Base-by-base conservation (phyloP, 1,139 yeast species). In the Saccharomyces hybrid region DNA sequence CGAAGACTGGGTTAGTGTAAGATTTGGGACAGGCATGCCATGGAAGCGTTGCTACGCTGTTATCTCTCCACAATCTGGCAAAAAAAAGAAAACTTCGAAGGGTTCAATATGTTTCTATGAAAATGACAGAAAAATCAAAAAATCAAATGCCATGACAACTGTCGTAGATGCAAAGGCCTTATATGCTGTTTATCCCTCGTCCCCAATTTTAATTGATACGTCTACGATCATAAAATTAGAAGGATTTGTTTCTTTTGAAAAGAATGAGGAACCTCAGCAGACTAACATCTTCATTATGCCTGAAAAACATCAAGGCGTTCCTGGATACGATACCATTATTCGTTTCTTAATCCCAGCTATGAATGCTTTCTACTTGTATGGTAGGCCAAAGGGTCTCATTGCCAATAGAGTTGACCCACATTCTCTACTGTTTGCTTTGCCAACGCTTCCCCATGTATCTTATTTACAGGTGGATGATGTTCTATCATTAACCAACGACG, bases 11-110 rank as follows among this genome's bases (percentile, higher is more conserved):
- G 90, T 87, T 46, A 81, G 91, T 70, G 95, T 93, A 27, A 78
- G 98, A 61, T 91, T 91, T 70, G 98, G 98, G n/a, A 81, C 95
- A 20, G 98, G 99, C 34, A 89, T 89, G 96, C 97, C 97, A 1
- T 93, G 97, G 97, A 87, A 86, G 66, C 79, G 96, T 59, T 91
- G 97, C 68, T 93, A 80, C 75, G 93, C 96, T 0, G 96, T 90
- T 13, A 81, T 91, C 54, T 89, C 90, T 58, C 97, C 96, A 8
- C 73, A 72, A 8, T 73, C 66, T 71, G 78, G 59, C 64, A 73
- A 32, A 75, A 84, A 38, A 85, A 61, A 62, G 50, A 59, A 90
- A 66, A 70, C 55, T 52, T 64, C 67, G 58, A 59, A 74, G 72
- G 78, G 91, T 38, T 73, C 82, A 58, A 81, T 84, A 20, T 73